phyloP scores from a whole-genome alignment of 2,329 filamentous ascomycete genomes.

The Scedosporium boydii region DNA sequence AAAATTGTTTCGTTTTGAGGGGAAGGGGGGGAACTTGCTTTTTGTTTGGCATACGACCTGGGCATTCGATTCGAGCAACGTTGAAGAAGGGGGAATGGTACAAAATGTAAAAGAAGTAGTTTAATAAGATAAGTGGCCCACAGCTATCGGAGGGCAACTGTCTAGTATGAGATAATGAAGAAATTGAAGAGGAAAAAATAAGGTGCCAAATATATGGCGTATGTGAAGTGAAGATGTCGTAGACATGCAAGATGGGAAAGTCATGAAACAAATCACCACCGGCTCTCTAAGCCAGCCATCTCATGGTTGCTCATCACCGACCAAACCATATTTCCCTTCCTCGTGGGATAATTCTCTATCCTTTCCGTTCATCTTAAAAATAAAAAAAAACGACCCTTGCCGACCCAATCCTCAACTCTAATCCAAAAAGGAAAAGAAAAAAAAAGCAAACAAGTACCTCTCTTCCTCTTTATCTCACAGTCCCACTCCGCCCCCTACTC shows the following conservation, averaged over 20 bases:
- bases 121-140: background rate
- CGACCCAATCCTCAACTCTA: background rate
- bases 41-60: too few relatives aligned
- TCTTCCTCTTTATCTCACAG: background rate
- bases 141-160: background rate
- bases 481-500: constrained; percentile 3
- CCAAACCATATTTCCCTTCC: background rate
- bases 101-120: background rate
- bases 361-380: background rate
- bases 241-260: too few relatives aligned
- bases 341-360: background rate
- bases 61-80: too few relatives aligned
- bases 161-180: background rate
- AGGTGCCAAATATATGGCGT: background rate
- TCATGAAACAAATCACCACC: too few relatives aligned
- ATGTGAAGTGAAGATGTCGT: too few relatives aligned
- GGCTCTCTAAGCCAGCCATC: background rate
- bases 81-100: background rate
- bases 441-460: background rate
- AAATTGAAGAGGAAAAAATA: background rate
- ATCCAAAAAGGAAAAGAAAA: constrained; percentile 1
- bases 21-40: too few relatives aligned
- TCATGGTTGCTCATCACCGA: background rate
- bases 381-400: background rate
- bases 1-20: background rate